Percentiles rank a stretch among this genome's conserved stretches.
Conservation (phyloP, 495 filamentous ascomycete genomes). For the Bacidia rubella region DNA sequence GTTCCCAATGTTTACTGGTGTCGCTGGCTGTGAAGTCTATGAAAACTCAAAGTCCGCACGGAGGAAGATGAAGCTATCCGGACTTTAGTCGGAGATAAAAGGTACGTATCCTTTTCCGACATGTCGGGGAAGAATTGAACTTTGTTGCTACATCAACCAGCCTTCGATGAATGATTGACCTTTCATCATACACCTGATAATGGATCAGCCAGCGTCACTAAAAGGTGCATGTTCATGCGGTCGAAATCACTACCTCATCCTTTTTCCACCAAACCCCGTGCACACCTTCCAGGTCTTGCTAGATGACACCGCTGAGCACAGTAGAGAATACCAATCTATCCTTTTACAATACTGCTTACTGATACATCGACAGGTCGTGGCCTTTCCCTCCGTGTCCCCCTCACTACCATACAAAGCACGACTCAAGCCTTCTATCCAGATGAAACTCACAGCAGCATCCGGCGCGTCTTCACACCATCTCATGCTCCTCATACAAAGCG, state of each 20-base stretch:
- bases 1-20: too few relatives aligned
- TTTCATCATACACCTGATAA: background rate
- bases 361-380: background rate
- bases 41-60: too few relatives aligned
- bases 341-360: background rate
- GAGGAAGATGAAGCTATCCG: too few relatives aligned
- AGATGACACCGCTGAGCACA: conserved; percentile 47
- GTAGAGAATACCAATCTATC: conserved; percentile 33
- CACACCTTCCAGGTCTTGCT: conserved; percentile 55
- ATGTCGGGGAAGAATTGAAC: too few relatives aligned
- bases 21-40: too few relatives aligned
- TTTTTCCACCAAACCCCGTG: conserved; percentile 42
- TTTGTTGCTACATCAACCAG: too few relatives aligned
- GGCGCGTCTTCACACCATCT: conserved; percentile 51
- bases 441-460: conserved; percentile 60
- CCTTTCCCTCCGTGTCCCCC: conserved; percentile 57
- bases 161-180: too few relatives aligned
- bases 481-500: conserved; percentile 46
- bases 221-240: conserved; percentile 73
- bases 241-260: conserved; percentile 66
- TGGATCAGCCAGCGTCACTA: conserved; percentile 26
- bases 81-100: too few relatives aligned
- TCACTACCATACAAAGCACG: conserved; percentile 57
- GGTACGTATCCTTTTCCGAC: too few relatives aligned
- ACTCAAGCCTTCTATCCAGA: conserved; percentile 64